Evolutionary conservation across 1,284 basidiomycete genomes (phyloP).

Genomic region (Fistulinella staudtii): DNA sequence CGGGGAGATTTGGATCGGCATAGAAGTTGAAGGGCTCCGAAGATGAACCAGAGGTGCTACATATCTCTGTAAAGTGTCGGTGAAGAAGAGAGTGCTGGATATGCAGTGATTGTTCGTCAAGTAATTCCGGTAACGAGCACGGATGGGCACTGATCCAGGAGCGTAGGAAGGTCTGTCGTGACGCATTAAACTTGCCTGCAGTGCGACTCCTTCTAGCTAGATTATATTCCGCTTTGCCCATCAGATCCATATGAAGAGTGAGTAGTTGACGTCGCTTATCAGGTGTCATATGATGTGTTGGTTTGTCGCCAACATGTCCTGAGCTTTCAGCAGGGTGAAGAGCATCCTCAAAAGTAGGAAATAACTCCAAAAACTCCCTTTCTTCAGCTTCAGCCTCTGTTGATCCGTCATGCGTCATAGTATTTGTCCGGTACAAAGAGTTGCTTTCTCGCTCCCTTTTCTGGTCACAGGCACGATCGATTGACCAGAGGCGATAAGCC

Average conservation of each 20-base stretch:
- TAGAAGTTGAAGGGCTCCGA: slow-evolving; percentile 71
- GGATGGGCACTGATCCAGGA: slow-evolving; percentile 17
- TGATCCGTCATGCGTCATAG: slow-evolving; percentile 53
- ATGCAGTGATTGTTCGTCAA: slow-evolving; percentile 26
- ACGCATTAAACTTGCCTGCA: slow-evolving; percentile 14
- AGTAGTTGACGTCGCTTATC: slow-evolving; percentile 26
- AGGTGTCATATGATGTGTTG: slow-evolving; percentile 15
- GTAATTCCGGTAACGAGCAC: slow-evolving; percentile 19
- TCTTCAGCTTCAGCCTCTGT: slow-evolving; percentile 78
- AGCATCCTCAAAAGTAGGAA: slow-evolving; percentile 79
- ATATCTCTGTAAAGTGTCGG: slow-evolving; percentile 20
- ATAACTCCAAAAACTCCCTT: slow-evolving; percentile 76
- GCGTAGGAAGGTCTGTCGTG: slow-evolving; percentile 22
- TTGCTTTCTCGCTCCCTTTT: slow-evolving; percentile 63
- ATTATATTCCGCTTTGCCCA: slow-evolving; percentile 5
- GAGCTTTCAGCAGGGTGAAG: slow-evolving; percentile 35
- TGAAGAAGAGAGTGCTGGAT: slow-evolving; percentile 29
- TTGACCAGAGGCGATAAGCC: slow-evolving; percentile 76
- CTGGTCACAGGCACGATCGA: slow-evolving; percentile 70
- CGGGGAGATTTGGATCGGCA: slow-evolving; percentile 64
- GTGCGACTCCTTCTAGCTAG: not conserved
- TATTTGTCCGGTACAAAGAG: slow-evolving; percentile 77
- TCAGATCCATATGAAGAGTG: slow-evolving; percentile 25
- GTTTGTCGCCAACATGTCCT: slow-evolving; percentile 9
- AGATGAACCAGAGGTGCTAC: slow-evolving; percentile 3